Evolutionary conservation across 2,329 filamentous ascomycete genomes (phyloP).

Genomic region (Epichloe amarillans): DNA sequence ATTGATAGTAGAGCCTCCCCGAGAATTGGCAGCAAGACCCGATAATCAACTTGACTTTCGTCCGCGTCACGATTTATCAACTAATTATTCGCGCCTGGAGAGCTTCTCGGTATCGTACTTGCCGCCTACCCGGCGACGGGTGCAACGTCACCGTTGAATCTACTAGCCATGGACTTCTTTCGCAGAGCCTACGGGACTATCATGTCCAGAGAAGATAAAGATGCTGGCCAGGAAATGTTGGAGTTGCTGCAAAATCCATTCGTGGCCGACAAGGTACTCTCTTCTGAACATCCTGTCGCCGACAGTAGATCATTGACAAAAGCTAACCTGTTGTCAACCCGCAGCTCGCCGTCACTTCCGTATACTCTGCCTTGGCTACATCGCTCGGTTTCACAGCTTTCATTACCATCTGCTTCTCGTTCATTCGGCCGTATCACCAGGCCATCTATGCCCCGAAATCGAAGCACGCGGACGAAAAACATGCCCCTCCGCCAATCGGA

Average conservation of each 20-base stretch:
- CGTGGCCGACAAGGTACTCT: conserved; percentile 12
- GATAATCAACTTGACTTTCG: neutral
- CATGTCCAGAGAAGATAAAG: conserved; percentile 7
- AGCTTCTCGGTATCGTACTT: neutral
- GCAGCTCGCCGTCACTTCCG: conserved; percentile 31
- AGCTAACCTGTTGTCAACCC: neutral
- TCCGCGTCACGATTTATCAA: neutral
- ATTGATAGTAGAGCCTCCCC: neutral
- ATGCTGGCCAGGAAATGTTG: conserved; percentile 30
- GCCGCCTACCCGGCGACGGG: neutral
- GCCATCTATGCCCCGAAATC: conserved; percentile 89
- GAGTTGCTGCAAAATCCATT: conserved; percentile 38
- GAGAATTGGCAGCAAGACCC: neutral
- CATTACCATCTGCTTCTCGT: conserved; percentile 70
- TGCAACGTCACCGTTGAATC: neutral
- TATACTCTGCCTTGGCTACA: conserved; percentile 67
- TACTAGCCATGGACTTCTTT: neutral
- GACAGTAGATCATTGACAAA: no score
- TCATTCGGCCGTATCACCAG: conserved; percentile 81
- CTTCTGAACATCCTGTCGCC: neutral
- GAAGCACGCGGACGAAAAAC: conserved; percentile 82
- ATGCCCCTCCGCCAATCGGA: conserved; percentile 74
- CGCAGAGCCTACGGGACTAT: neutral
- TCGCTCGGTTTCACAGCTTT: conserved; percentile 63
- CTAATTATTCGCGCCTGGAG: neutral